Evolutionary conservation across 1,284 basidiomycete species (phyloP).

Genomic region (Wallemia mellicola): DNA sequence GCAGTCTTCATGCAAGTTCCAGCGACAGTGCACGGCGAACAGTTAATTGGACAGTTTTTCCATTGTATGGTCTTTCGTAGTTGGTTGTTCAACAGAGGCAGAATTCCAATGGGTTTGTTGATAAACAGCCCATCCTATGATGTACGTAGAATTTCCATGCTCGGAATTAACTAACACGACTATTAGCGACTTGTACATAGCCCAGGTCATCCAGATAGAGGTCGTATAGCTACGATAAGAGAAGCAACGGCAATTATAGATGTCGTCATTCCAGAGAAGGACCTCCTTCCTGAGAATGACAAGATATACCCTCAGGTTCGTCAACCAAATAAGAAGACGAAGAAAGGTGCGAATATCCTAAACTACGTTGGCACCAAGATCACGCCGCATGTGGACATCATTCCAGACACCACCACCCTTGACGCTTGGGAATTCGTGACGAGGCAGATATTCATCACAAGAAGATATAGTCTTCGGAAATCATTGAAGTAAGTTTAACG

Average conservation of each 20-base stretch:
- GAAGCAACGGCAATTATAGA: background rate
- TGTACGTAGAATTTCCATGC: background rate
- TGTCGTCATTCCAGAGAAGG: background rate
- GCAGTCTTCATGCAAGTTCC: background rate
- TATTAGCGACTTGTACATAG: background rate
- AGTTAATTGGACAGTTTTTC: background rate
- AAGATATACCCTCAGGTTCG: background rate
- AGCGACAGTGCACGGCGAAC: background rate
- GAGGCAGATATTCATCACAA: background rate
- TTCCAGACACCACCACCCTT: background rate
- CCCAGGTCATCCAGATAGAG: background rate
- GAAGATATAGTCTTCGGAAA: background rate
- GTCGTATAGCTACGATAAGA: background rate
- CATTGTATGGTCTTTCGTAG: background rate
- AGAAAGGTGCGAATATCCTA: background rate
- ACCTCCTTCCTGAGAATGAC: background rate
- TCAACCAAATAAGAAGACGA: background rate
- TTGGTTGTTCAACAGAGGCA: background rate
- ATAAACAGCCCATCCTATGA: background rate
- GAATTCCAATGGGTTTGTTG: background rate
- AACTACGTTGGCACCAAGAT: background rate
- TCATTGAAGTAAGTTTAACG: background rate
- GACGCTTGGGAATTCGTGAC: background rate
- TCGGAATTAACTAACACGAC: background rate
- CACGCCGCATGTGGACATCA: background rate